Evolutionary conservation across 495 filamentous ascomycete species (phyloP).

Genomic region (Neurospora tetrasperma): DNA sequence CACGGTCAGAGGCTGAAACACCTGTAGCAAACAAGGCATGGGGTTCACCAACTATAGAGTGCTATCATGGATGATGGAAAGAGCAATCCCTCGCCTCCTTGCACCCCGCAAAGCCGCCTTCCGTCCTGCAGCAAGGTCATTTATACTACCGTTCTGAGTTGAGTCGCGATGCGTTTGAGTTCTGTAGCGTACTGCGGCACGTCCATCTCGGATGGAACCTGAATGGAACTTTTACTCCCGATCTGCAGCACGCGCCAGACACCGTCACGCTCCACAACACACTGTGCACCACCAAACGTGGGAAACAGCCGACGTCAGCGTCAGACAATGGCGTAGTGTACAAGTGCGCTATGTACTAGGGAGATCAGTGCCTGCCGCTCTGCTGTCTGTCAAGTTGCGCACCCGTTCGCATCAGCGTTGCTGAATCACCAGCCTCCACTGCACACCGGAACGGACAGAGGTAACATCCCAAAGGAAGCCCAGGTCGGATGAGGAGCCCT

Average conservation of each 20-base stretch:
- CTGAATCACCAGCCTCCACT: background rate
- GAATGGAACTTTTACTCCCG: background rate
- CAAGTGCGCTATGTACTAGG: background rate
- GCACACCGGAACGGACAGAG: background rate
- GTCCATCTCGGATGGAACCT: background rate
- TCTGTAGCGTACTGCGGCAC: background rate
- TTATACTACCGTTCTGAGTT: background rate
- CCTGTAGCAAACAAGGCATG: background rate
- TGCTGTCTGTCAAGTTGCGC: background rate
- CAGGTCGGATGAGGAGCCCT: background rate
- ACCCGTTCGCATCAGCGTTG: background rate
- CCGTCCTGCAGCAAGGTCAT: background rate
- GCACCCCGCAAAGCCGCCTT: background rate
- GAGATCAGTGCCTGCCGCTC: background rate
- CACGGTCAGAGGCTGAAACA: background rate
- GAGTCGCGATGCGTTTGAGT: background rate
- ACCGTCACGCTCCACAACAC: background rate
- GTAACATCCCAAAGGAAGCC: background rate
- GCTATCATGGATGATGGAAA: background rate
- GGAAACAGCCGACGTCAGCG: background rate
- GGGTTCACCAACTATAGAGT: background rate
- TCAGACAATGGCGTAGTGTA: background rate
- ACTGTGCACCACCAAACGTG: background rate
- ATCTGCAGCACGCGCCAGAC: background rate
- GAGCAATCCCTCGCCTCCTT: background rate